phyloP scores from a whole-genome alignment of 2,329 filamentous ascomycete species.

The Aspergillus jensenii region DNA sequence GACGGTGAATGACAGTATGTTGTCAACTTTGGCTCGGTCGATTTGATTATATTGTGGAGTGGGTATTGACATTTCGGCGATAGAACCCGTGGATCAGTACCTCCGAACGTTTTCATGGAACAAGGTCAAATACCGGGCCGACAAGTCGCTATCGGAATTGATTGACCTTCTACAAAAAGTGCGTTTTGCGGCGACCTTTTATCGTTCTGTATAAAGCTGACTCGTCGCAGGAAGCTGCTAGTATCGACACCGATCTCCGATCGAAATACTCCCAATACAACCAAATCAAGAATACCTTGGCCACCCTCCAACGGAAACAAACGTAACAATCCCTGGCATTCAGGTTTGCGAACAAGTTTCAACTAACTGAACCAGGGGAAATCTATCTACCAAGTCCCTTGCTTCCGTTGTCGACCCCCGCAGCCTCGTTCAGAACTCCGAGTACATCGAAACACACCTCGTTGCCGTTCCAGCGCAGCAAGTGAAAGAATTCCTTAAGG shows the following conservation, averaged over 20 bases:
- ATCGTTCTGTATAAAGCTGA: not conserved
- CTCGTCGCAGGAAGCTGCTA: constrained; percentile 71
- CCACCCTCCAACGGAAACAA: constrained; percentile 79
- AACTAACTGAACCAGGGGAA: constrained; percentile 60
- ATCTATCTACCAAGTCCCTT: constrained; percentile 90
- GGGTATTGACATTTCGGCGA: constrained; percentile 12
- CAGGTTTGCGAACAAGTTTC: not conserved
- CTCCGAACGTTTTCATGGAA: constrained; percentile 91
- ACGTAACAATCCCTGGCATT: constrained; percentile 56
- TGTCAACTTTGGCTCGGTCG: not conserved
- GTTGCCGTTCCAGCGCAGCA: constrained; percentile 78
- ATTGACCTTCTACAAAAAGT: constrained; percentile 88
- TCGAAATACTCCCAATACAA: constrained; percentile 94
- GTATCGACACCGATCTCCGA: constrained; percentile 95
- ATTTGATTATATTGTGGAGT: not conserved
- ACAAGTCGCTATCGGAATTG: constrained; percentile 84
- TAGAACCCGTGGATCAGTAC: constrained; percentile 96
- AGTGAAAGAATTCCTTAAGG: constrained; percentile 84
- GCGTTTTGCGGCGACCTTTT: not conserved
- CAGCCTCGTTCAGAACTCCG: constrained; percentile 81
- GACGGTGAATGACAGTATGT: constrained; percentile 88
- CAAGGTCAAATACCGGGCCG: constrained; percentile 93
- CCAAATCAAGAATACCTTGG: constrained; percentile 79
- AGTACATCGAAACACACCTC: constrained; percentile 95
- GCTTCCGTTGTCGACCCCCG: constrained; percentile 81